phyloP scores from a whole-genome alignment of 495 filamentous ascomycete species.

The Daldinia childiae region DNA sequence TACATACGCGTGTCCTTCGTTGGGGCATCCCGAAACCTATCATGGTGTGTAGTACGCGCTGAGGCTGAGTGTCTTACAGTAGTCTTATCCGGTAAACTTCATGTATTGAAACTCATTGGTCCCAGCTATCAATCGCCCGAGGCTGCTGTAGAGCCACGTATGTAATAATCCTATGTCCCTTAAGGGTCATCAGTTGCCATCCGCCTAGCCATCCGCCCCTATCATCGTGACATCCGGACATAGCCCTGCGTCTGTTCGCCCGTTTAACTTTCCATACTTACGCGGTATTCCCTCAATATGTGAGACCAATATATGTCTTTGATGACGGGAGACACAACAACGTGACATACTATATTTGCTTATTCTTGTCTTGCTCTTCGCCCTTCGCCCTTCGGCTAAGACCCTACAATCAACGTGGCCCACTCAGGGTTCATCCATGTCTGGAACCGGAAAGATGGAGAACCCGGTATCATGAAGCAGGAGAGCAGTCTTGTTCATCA shows the following conservation, averaged over 20 bases:
- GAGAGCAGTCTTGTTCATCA: slow-evolving; percentile 8
- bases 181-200: slow-evolving; percentile 29
- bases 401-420: slow-evolving; percentile 34
- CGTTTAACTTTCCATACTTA: slow-evolving; percentile 9
- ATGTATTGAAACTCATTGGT: slow-evolving; percentile 23
- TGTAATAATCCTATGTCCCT: slow-evolving; percentile 30
- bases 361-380: slow-evolving; percentile 1
- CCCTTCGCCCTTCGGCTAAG: slow-evolving; percentile 17
- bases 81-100: slow-evolving; percentile 17
- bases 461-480: slow-evolving; percentile 11
- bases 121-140: slow-evolving; percentile 31
- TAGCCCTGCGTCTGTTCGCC: slow-evolving; percentile 27
- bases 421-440: slow-evolving; percentile 33
- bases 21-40: slow-evolving; percentile 17
- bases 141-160: slow-evolving; percentile 42
- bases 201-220: slow-evolving; percentile 29
- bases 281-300: slow-evolving; percentile 10
- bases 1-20: slow-evolving; percentile 29
- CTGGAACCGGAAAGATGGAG: slow-evolving; percentile 23
- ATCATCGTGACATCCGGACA: slow-evolving; percentile 22
- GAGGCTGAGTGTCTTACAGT: slow-evolving; percentile 43
- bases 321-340: slow-evolving; percentile 28
- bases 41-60: slow-evolving; percentile 35
- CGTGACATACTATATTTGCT: slow-evolving; percentile 16
- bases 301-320: slow-evolving; percentile 38